These are phyloP conservation scores for Cutaneotrichosporon sp. DNA, from an alignment of 1,284 basidiomycete genomes.

Conservation along the genomic window DNA sequence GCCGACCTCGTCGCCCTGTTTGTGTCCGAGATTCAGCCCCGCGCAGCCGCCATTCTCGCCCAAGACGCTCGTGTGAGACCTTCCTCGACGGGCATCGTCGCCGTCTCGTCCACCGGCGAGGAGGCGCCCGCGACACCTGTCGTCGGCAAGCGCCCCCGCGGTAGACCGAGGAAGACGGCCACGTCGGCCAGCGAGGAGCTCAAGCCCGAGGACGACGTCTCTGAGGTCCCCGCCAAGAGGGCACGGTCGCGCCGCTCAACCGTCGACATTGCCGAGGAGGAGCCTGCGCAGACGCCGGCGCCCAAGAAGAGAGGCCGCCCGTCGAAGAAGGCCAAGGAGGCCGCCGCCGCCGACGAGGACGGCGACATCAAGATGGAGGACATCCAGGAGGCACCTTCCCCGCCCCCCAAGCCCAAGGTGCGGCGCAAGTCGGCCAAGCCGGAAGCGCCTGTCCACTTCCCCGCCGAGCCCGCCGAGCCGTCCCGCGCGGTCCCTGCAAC, in stretches of 20 bases:
- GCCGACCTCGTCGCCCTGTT: constrained; percentile 79
- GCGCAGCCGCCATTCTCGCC: constrained; percentile 57
- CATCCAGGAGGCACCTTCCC: constrained; percentile 1
- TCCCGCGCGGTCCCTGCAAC: background rate
- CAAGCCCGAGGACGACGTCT: constrained; percentile 14
- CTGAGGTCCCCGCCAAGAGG: constrained; percentile 23
- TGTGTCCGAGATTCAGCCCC: constrained; percentile 70
- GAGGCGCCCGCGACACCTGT: constrained; percentile 20
- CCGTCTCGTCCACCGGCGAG: constrained; percentile 32
- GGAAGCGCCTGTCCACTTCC: background rate
- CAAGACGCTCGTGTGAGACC: constrained; percentile 39
- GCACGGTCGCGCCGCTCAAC: constrained; percentile 13
- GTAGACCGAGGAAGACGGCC: constrained; percentile 22
- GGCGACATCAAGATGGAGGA: background rate
- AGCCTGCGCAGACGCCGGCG: constrained; percentile 7
- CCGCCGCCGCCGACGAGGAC: background rate
- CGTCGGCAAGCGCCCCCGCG: constrained; percentile 30
- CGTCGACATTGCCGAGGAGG: constrained; percentile 1
- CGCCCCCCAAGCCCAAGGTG: background rate
- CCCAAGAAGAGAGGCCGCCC: constrained; percentile 15
- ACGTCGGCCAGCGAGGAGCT: constrained; percentile 13
- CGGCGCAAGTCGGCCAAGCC: background rate
- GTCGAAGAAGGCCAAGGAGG: constrained; percentile 12
- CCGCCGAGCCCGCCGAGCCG: constrained; percentile 6
- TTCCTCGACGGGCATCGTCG: constrained; percentile 47